Evolutionary conservation across 495 filamentous ascomycete species (phyloP).

Genomic region (Tuber indicum): DNA sequence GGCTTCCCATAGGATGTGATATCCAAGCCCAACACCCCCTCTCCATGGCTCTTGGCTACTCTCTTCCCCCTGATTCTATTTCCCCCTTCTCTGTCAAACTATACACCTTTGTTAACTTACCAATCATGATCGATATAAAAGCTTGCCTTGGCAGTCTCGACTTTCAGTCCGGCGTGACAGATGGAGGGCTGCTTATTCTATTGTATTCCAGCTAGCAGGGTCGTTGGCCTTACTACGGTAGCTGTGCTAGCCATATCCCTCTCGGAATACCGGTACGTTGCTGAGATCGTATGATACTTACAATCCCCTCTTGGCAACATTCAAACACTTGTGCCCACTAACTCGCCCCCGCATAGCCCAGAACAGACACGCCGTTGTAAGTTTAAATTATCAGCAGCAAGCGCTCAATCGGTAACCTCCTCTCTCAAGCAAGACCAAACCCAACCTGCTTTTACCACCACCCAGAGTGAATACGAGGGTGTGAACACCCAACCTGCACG

Average conservation of each 20-base stretch:
- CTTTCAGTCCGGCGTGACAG: neutral
- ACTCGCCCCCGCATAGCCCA: neutral
- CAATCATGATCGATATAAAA: neutral
- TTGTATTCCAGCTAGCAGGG: too few species aligned
- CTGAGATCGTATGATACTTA: neutral
- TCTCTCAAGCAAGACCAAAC: neutral
- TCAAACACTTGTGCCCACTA: neutral
- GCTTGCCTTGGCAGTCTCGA: neutral
- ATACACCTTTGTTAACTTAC: neutral
- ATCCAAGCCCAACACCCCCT: neutral
- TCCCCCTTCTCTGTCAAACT: neutral
- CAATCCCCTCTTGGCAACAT: neutral
- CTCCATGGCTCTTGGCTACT: neutral
- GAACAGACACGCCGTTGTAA: neutral
- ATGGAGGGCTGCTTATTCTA: too few species aligned
- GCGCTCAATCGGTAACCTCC: neutral
- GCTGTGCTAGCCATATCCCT: neutral
- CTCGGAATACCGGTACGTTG: neutral
- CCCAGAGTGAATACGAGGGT: neutral
- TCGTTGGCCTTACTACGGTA: neutral
- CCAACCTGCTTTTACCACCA: neutral
- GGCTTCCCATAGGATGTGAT: neutral
- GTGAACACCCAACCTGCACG: neutral
- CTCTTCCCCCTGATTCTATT: neutral
- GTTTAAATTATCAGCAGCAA: neutral